Percentiles rank a stretch among this genome's conserved stretches.
Evolutionary conservation across 2,329 filamentous ascomycete genomes (phyloP).

Genomic region (Lojkania enalia): DNA sequence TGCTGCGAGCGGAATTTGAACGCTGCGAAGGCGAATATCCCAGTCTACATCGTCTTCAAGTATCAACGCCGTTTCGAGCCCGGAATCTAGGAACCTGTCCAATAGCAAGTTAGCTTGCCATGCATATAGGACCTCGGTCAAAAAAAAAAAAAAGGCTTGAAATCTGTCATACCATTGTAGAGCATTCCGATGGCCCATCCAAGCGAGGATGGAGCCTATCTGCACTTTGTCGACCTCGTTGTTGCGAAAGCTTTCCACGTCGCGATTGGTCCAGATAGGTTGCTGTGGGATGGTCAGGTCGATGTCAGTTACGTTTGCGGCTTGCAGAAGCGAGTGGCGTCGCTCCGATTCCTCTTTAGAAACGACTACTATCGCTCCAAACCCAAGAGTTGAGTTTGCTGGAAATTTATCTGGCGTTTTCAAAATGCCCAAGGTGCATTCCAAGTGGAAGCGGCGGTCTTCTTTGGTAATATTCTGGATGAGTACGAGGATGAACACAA

Average conservation of each 20-base stretch:
- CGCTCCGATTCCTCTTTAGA: conserved; percentile 46
- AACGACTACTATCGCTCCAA: conserved; percentile 48
- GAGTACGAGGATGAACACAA: conserved; percentile 30
- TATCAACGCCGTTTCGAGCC: conserved; percentile 48
- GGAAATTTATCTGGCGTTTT: conserved; percentile 28
- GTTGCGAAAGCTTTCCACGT: conserved; percentile 44
- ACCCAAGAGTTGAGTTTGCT: conserved; percentile 44
- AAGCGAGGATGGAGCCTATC: conserved; percentile 48
- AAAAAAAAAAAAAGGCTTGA: too few relatives aligned
- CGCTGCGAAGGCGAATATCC: conserved; percentile 49
- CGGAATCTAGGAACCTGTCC: conserved; percentile 48
- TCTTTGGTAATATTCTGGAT: conserved; percentile 32
- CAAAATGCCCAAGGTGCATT: conserved; percentile 32
- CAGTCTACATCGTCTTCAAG: conserved; percentile 53
- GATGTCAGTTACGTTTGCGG: conserved; percentile 48
- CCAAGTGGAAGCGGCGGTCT: conserved; percentile 33
- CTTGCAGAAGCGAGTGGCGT: conserved; percentile 45
- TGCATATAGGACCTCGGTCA: not conserved
- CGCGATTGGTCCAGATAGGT: conserved; percentile 47
- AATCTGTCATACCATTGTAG: conserved; percentile 38
- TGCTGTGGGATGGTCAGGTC: conserved; percentile 49
- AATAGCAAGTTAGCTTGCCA: conserved; percentile 13
- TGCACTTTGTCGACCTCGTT: conserved; percentile 37
- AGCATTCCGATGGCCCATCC: conserved; percentile 51
- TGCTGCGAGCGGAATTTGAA: conserved; percentile 48